Base-by-base conservation (phyloP, 2,329 filamentous ascomycete species). In the Cladosporium sp. region DNA sequence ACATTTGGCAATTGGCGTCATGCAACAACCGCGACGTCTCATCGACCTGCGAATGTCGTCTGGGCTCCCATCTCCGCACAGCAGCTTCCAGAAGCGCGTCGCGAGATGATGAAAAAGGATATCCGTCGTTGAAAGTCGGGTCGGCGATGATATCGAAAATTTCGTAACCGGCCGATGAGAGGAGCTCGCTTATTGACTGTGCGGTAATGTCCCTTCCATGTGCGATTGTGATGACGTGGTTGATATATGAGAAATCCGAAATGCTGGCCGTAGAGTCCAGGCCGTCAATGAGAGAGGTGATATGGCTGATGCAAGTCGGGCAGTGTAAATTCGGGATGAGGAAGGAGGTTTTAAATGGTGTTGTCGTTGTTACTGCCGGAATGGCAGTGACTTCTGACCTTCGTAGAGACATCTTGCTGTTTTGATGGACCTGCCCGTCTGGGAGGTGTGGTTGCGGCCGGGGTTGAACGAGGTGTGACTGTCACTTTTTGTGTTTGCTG, bases 291-390 rank as follows among this genome's bases (percentile, higher is more conserved):
- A 53, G 74, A 48, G 77, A 71, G 60, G 81, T 75, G 62, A 90
- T 88, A 57, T 77, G 75, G 30, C 79, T 77, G 43, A 88, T 80
- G 65, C 86, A 90, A 53, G 84, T 86, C 12, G 85, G 82, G 69
- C 86, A 89, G 68, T 90, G 86, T n/a, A 90, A 75, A 66, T 90
- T 89, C 54, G 77, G 79, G 58, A 90, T 72, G 54, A 88, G 75
- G 61, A 85, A 81, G 29, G 79, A 83, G 2, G 80, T 84, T 15
- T 49, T 38, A 22, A 43, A 25, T 36, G 43, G 41, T 29, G 48
- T 18, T 16, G 19, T 22, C 9, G 35, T n/a, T 38, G 35, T n/a
- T n/a, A n/a, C n/a, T n/a, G n/a, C n/a, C n/a, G n/a, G n/a, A n/a
- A n/a, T 16, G 32, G 32, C 32, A 15, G 32, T 25, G 41, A 30